These are phyloP conservation scores for Buddleja alternifolia DNA, from an alignment of 257 asterid genomes.

Conservation along the genomic window DNA sequence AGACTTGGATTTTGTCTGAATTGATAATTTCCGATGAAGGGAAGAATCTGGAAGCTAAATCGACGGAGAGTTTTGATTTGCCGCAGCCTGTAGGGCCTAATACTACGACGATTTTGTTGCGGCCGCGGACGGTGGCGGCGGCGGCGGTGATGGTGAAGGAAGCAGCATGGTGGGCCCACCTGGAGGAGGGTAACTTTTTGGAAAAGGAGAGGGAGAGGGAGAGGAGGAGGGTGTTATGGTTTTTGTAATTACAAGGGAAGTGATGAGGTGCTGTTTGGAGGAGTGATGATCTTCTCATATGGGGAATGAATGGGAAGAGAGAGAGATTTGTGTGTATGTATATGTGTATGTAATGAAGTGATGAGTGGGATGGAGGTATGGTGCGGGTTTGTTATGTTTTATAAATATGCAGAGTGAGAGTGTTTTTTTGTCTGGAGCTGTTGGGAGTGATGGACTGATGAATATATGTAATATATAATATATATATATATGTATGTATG, in stretches of 20 bases:
- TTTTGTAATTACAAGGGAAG: conserved; percentile 17
- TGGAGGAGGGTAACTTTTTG: conserved; percentile 4
- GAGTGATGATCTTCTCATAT: conserved; percentile 49
- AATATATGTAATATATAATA: not conserved
- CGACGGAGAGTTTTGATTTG: conserved; percentile 74
- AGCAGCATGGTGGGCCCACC: conserved; percentile 34
- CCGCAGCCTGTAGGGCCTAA: conserved; percentile 93
- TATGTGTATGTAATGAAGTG: not conserved
- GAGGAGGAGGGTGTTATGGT: conserved; percentile 14
- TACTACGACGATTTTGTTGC: conserved; percentile 53
- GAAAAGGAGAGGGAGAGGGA: conserved; percentile 21
- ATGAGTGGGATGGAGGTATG: conserved; percentile 30
- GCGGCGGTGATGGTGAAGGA: conserved; percentile 24
- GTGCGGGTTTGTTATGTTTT: conserved; percentile 22
- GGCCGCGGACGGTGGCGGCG: conserved; percentile 29
- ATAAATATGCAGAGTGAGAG: not conserved
- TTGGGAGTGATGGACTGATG: not conserved
- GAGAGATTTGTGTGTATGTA: not conserved
- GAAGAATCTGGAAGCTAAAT: conserved; percentile 63
- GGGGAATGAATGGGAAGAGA: conserved; percentile 18
- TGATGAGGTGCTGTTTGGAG: conserved; percentile 21
- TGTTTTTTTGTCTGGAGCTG: not conserved
- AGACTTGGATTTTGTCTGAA: conserved; percentile 80
- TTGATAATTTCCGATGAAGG: conserved; percentile 70
- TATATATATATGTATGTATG: too few species aligned